Conservation (phyloP, 345 rosid genomes). For the Acer negundo region DNA sequence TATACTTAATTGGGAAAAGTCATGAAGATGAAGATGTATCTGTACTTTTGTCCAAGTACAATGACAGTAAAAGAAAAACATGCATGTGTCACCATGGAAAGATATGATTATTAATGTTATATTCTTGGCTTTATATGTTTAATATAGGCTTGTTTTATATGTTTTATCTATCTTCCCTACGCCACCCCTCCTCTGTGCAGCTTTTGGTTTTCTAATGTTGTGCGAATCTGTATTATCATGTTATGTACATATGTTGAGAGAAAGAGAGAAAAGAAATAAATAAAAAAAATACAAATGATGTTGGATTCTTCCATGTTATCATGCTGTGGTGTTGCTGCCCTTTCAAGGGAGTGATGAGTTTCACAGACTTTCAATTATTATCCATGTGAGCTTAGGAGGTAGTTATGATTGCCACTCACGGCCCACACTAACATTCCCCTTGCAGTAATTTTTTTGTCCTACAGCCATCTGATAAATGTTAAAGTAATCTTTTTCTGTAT, state of each 20-base stretch:
- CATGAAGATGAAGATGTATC: background rate
- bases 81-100: background rate
- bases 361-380: conserved; percentile 9
- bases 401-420: background rate
- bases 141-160: background rate
- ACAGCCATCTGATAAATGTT: background rate
- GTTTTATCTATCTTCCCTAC: too few relatives aligned
- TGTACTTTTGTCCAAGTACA: background rate
- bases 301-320: conserved; percentile 10
- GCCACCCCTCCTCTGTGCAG: too few relatives aligned
- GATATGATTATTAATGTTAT: background rate
- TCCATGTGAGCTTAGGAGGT: background rate
- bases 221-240: too few relatives aligned
- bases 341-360: conserved; percentile 12
- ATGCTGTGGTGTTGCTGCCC: conserved; percentile 21
- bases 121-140: background rate
- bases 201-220: too few relatives aligned
- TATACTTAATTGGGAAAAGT: background rate
- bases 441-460: conserved; percentile 6
- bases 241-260: too few relatives aligned
- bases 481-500: background rate
- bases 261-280: too few relatives aligned
- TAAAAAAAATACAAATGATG: background rate
- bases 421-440: conserved; percentile 23
- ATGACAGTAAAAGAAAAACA: background rate